These are phyloP conservation scores for Cyclostephanos invisitatus DNA, from an alignment of 108 stramenopile species.

Conservation along the genomic window DNA sequence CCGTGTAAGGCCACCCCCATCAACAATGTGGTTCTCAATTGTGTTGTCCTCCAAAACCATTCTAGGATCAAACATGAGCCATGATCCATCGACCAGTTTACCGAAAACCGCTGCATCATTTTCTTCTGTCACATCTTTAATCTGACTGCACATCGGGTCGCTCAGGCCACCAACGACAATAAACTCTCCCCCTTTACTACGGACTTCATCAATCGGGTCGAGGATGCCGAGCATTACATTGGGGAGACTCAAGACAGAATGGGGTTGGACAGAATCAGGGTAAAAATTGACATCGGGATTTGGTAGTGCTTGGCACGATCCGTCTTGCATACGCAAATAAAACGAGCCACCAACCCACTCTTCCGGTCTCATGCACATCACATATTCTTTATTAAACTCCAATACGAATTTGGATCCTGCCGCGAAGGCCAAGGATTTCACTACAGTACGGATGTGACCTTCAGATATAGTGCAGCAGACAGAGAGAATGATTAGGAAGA, in stretches of 20 bases:
- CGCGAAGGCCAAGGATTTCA: conserved; percentile 23
- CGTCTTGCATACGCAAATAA: conserved; percentile 24
- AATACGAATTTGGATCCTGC: conserved; percentile 21
- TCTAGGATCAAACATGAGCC: conserved; percentile 34
- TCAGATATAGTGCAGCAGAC: background rate
- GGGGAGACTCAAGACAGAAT: conserved; percentile 34
- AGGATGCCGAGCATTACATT: conserved; percentile 20
- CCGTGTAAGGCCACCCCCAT: conserved; percentile 39
- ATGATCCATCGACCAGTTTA: conserved; percentile 37
- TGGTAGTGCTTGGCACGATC: conserved; percentile 26
- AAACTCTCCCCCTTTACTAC: conserved; percentile 30
- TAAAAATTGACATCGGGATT: conserved; percentile 42
- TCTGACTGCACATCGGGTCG: conserved; percentile 34
- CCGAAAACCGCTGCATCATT: conserved; percentile 36
- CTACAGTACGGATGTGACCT: conserved; percentile 41
- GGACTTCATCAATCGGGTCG: conserved; percentile 30
- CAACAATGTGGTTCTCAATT: conserved; percentile 12
- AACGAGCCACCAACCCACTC: conserved; percentile 23
- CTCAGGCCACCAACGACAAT: conserved; percentile 27
- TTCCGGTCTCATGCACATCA: conserved; percentile 33
- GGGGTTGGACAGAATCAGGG: conserved; percentile 25
- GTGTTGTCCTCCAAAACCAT: conserved; percentile 35
- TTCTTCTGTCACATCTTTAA: conserved; percentile 45
- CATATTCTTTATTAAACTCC: conserved; percentile 46
- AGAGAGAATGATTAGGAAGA: background rate